Base-by-base conservation (phyloP, 2,329 filamentous ascomycete species). In the Penicillium sp. region DNA sequence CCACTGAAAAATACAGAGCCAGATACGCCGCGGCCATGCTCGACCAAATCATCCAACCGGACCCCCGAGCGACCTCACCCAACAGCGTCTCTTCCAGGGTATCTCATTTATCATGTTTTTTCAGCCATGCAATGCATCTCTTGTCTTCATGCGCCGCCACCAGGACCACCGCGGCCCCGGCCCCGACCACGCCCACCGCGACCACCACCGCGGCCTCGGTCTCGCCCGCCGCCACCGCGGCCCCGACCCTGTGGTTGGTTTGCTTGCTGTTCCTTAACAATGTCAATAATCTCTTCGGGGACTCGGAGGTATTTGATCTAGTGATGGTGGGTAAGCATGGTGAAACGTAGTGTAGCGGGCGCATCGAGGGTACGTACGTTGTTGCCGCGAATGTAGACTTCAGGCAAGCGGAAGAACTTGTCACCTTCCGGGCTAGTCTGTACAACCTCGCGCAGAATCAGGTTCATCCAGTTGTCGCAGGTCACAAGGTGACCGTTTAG, bases 391-490 rank as follows among this genome's bases (percentile, higher is more conserved):
- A 98, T 87, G 65, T 98, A 98, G 48, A 91, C 89, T 69, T 98
- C 94, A 28, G 89, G 85, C 70, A 98, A 74, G 64, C 89, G 80
- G 69, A 89, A 86, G 71, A 98, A 98, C 66, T 87, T 90, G 71
- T 97, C 90, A 53, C 89, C 93, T 64, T 97, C 91, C 20, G 91
- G 84, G 66, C 86, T 95, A 14, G 93, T 97, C 72, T 97, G 91
- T 28, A 97, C 88, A 18, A 98, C 94, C 70, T 97, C 93, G 71
- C 93, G 95, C 57, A 98, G 74, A 2, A 91, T 97, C 60, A 98
- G 76, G 74, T 98, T 98, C 93, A 98, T 98, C 89, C 93, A 98
- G 40, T 91, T 98, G 70, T 98, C 93, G 82, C 91, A 98, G 70
- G 86, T 89, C 69, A 96, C 86, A 49, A 98, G 77, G 66, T 96